Conservation (phyloP, 805 yeast species). For the Hanseniaspora mollemarum region DNA sequence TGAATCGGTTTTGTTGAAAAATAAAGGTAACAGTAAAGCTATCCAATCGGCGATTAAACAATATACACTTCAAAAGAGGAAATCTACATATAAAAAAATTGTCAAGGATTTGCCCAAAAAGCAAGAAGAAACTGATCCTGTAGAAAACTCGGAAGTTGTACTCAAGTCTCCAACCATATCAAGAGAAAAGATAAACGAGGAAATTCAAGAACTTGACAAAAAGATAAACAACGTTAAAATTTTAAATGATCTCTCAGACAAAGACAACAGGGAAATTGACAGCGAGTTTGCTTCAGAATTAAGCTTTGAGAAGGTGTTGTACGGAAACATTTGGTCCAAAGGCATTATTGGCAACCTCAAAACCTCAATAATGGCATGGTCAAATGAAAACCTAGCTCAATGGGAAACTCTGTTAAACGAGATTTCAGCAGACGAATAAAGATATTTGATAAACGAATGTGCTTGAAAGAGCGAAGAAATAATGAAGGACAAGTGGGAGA, state of each 20-base stretch:
- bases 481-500: too few species aligned
- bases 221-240: neutral
- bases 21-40: slow-evolving; percentile 11
- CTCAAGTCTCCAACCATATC: slow-evolving; percentile 8
- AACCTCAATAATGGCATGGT: slow-evolving; percentile 5
- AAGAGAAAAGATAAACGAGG: slow-evolving; percentile 1
- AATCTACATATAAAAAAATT: slow-evolving; percentile 5
- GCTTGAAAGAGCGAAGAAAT: too few species aligned
- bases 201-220: slow-evolving; percentile 1
- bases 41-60: slow-evolving; percentile 12
- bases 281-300: slow-evolving; percentile 4
- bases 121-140: slow-evolving; percentile 25
- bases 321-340: slow-evolving; percentile 2
- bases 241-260: neutral
- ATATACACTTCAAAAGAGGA: neutral
- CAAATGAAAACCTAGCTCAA: neutral
- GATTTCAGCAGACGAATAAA: neutral
- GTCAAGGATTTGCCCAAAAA: slow-evolving; percentile 18
- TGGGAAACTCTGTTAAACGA: slow-evolving; percentile 7
- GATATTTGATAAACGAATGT: neutral
- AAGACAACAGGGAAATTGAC: neutral
- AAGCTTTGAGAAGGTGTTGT: neutral
- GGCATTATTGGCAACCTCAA: slow-evolving; percentile 2
- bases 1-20: slow-evolving; percentile 9
- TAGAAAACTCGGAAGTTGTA: slow-evolving; percentile 26